These are phyloP conservation scores for Termitomyces sp. DNA, from an alignment of 768 basidiomycete genomes.

Conservation along the genomic window DNA sequence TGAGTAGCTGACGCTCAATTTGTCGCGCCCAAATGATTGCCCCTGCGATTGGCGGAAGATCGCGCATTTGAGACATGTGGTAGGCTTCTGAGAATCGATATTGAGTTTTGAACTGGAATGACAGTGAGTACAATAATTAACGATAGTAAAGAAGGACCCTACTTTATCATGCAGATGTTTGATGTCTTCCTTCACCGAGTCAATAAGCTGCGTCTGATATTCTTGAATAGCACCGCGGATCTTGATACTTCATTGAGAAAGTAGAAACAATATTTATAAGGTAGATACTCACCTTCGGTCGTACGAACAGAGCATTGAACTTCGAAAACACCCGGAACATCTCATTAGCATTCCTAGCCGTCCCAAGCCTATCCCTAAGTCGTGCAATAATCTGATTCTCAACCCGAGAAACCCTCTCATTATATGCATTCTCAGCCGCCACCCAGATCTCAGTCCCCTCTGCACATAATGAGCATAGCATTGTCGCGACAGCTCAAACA, in stretches of 20 bases:
- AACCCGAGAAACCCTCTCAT: slow-evolving; percentile 93
- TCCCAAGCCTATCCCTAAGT: slow-evolving; percentile 86
- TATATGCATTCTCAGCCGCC: slow-evolving; percentile 95
- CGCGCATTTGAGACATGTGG: slow-evolving; percentile 98
- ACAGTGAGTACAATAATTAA: neutral
- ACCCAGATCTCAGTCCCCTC: slow-evolving; percentile 99
- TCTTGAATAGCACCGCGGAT: slow-evolving; percentile 99
- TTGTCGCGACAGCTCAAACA: neutral
- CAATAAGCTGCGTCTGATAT: slow-evolving; percentile 97
- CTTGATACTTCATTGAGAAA: slow-evolving; percentile 31
- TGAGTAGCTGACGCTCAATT: slow-evolving; percentile 91
- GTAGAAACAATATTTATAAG: neutral
- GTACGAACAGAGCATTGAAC: slow-evolving; percentile 94
- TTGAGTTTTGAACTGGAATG: slow-evolving; percentile 82
- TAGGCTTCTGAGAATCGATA: slow-evolving; percentile 95
- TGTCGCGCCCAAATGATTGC: slow-evolving; percentile 99
- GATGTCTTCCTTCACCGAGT: slow-evolving; percentile 98
- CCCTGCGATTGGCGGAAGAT: slow-evolving; percentile 95
- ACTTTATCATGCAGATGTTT: slow-evolving; percentile 93
- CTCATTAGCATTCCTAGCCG: slow-evolving; percentile 96
- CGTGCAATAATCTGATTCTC: slow-evolving; percentile 98
- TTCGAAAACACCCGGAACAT: slow-evolving; percentile 99
- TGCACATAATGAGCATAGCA: slow-evolving; percentile 23
- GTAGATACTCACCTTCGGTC: slow-evolving; percentile 73
- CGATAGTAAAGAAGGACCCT: neutral